phyloP scores from a whole-genome alignment of 2,329 filamentous ascomycete species.

The Fusarium camptoceras region DNA sequence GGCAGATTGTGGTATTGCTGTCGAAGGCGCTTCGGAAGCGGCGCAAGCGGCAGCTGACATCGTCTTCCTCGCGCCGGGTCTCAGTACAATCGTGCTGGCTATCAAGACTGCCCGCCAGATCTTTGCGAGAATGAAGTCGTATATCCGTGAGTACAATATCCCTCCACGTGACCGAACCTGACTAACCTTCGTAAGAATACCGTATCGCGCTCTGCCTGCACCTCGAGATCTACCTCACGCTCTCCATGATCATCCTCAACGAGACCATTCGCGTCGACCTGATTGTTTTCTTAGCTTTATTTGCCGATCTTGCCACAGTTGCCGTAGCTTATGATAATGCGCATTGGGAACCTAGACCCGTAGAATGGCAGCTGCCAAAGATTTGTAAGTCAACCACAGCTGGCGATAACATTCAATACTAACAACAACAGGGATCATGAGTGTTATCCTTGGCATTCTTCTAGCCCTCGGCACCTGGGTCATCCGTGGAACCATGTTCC shows the following conservation, averaged over 20 bases:
- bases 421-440: slow-evolving; percentile 7
- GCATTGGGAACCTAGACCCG: slow-evolving; percentile 22
- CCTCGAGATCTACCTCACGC: slow-evolving; percentile 17
- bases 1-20: slow-evolving; percentile 19
- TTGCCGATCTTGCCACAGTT: slow-evolving; percentile 21
- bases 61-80: not conserved
- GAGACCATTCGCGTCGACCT: slow-evolving; percentile 29
- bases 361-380: slow-evolving; percentile 28
- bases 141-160: slow-evolving; percentile 2
- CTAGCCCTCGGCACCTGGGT: slow-evolving; percentile 9
- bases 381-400: slow-evolving; percentile 3
- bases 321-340: slow-evolving; percentile 36
- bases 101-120: slow-evolving; percentile 21
- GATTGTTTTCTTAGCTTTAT: not conserved
- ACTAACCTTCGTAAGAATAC: not conserved
- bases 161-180: rapidly evolving
- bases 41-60: slow-evolving; percentile 33
- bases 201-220: slow-evolving; percentile 27
- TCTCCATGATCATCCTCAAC: slow-evolving; percentile 33
- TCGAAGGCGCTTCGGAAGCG: slow-evolving; percentile 25
- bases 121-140: slow-evolving; percentile 34
- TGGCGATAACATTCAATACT: not conserved
- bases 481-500: not conserved
- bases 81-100: slow-evolving; percentile 3
- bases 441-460: slow-evolving; percentile 12